phyloP scores from a whole-genome alignment of 352 stramenopile genomes.

The Globisporangium abappressorium region DNA sequence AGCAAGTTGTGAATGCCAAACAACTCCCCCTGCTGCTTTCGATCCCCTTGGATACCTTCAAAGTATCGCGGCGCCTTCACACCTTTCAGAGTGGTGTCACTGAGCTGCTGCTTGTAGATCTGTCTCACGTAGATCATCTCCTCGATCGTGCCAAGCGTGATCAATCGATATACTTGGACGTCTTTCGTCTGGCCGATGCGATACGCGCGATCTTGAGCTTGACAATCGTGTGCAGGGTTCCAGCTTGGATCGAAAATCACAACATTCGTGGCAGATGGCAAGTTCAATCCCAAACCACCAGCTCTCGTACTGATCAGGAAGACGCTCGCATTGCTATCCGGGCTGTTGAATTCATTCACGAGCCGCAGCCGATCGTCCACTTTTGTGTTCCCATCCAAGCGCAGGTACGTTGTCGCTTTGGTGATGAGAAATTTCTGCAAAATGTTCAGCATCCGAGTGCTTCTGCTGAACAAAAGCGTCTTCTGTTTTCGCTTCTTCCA shows the following conservation, averaged over 20 bases:
- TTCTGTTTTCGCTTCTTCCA: conserved; percentile 67
- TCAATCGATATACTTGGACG: conserved; percentile 81
- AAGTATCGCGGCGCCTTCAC: conserved; percentile 71
- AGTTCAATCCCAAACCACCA: conserved; percentile 72
- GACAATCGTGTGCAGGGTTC: conserved; percentile 85
- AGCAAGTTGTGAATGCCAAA: conserved; percentile 80
- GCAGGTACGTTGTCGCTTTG: conserved; percentile 55
- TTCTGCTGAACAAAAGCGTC: conserved; percentile 76
- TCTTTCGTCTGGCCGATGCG: conserved; percentile 85
- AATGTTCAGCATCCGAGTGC: conserved; percentile 79
- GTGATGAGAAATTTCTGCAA: conserved; percentile 74
- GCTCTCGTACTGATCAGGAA: conserved; percentile 81
- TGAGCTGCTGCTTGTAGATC: conserved; percentile 87
- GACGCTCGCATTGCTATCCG: conserved; percentile 49
- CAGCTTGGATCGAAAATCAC: conserved; percentile 87
- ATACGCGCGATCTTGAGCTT: conserved; percentile 82
- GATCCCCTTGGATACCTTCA: conserved; percentile 75
- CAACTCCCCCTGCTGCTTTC: conserved; percentile 66
- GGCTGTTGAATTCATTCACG: conserved; percentile 71
- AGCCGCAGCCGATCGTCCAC: conserved; percentile 72
- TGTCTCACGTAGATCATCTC: conserved; percentile 88
- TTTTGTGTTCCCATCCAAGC: conserved; percentile 71
- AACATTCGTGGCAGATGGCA: conserved; percentile 80
- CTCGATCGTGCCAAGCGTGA: conserved; percentile 83
- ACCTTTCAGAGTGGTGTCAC: conserved; percentile 75